phyloP scores from a whole-genome alignment of 1,284 basidiomycete genomes.

The Sparassis latifolia region DNA sequence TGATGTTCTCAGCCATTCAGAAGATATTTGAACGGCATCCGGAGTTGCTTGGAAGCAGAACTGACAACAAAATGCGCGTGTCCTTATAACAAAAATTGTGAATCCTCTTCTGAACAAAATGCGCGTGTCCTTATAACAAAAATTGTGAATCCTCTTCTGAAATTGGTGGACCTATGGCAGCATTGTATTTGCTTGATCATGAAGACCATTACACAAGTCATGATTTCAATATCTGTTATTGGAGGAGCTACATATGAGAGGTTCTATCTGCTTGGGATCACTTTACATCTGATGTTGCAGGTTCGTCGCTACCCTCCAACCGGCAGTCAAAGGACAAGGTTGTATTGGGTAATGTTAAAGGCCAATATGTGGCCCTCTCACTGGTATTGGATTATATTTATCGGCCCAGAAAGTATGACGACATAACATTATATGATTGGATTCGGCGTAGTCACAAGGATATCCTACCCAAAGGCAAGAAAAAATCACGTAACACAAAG shows the following conservation, averaged over 20 bases:
- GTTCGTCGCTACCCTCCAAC: not conserved
- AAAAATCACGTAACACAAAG: not conserved
- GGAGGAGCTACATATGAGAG: not conserved
- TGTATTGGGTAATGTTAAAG: conserved; percentile 3
- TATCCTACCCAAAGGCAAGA: not conserved
- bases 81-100: conserved; percentile 17
- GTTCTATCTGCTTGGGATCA: not conserved
- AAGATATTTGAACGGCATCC: not conserved
- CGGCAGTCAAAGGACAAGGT: not conserved
- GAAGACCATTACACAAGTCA: conserved; percentile 13
- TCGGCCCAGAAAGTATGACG: not conserved
- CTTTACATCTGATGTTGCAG: not conserved
- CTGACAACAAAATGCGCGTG: conserved; percentile 16
- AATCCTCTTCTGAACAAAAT: conserved; percentile 17
- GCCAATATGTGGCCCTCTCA: not conserved
- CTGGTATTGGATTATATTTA: not conserved
- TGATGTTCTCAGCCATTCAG: conserved; percentile 27
- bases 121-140: conserved; percentile 22
- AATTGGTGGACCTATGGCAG: conserved; percentile 11
- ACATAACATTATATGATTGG: not conserved
- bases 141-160: conserved; percentile 10
- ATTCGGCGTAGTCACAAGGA: no score
- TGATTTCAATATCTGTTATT: conserved; percentile 1
- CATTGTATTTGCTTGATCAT: conserved; percentile 8
- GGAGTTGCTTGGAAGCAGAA: not conserved